Evolutionary conservation across 352 stramenopile genomes (phyloP), one percentile per base, ranked within the genome.

Genomic region (Phytophthora pluvialis): DNA sequence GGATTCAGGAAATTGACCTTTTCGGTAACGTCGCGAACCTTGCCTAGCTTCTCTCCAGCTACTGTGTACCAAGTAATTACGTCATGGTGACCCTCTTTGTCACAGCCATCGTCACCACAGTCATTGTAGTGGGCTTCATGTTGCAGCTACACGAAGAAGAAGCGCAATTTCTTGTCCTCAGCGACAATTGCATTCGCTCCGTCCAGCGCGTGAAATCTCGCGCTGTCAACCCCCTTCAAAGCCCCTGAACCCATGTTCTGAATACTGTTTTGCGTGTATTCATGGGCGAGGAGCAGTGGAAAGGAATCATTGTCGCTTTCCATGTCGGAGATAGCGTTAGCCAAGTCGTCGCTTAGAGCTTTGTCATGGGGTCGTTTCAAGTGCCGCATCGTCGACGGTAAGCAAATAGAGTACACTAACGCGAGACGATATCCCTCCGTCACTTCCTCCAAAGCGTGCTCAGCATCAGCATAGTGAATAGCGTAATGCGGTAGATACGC

Each of bases 221-320:
- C 62, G 16, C 62, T 45, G 35, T 76, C 68, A 0, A 69, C 28
- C 12, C 59, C 50, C 44, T 76, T 76, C 1, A 76, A 36, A 26
- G 62, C 68, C 12, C 32, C 38, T 1, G 33, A 56, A 9, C 62
- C 68, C 25, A 69, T 11, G 10, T 60, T 40, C 40, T 31, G 16
- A 12, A 76, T 60, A 29, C 68, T 76, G 9, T 72, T 76, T 11
- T 45, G 21, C 10, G 68, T 76, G 11, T 70, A 72, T 33, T 76
- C 40, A 26, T 76, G 68, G 0, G 39, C 57, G 11, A 76, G 33
- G 9, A 73, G 40, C 43, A 67, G 21, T 16, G 64, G 50, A 36
- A 72, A 64, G 3, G 51, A 57, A 10, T 60, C 43, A 6, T 61
- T 46, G 9, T 43, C 36, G 13, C 13, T 5, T 13, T 40, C 31